Percentiles rank a stretch among this genome's conserved stretches.
Conservation (phyloP, 345 rosid genomes). For the Linum trigynum region DNA sequence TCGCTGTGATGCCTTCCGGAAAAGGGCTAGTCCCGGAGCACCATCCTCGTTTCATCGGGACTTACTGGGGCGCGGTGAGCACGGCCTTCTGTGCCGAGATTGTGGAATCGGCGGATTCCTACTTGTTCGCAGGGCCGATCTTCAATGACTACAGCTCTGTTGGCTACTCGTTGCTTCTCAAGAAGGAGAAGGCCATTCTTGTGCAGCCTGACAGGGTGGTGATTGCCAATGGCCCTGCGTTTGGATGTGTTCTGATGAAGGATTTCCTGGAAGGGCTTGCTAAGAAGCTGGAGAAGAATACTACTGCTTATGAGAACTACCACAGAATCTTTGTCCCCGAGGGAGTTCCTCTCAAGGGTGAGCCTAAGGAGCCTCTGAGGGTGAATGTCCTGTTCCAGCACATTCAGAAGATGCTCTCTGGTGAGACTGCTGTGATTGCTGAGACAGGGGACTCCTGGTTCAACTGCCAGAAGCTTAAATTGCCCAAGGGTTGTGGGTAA, state of each 20-base stretch:
- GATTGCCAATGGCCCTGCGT: conserved; percentile 39
- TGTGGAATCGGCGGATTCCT: conserved; percentile 55
- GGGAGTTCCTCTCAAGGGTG: conserved; percentile 30
- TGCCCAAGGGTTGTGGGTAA: conserved; percentile 48
- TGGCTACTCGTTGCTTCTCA: conserved; percentile 44
- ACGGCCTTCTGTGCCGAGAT: conserved; percentile 45
- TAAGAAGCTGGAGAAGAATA: conserved; percentile 30
- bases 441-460: conserved; percentile 66
- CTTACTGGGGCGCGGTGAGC: conserved; percentile 52
- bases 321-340: conserved; percentile 40
- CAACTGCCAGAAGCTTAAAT: conserved; percentile 49
- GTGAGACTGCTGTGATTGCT: conserved; percentile 41
- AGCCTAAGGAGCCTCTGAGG: conserved; percentile 32
- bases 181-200: conserved; percentile 42
- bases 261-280: conserved; percentile 41
- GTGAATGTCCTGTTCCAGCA: conserved; percentile 43
- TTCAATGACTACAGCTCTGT: conserved; percentile 46
- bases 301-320: conserved; percentile 40
- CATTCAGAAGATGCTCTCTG: conserved; percentile 40
- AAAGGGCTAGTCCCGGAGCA: conserved; percentile 52
- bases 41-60: conserved; percentile 47
- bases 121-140: conserved; percentile 46
- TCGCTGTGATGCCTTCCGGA: conserved; percentile 51
- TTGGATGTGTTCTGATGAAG: conserved; percentile 43
- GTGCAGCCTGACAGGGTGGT: conserved; percentile 50